A percentile compares a stretch with the other conserved stretches of the same genome.
Evolutionary conservation across 768 basidiomycete genomes (phyloP).

Genomic region (Mrakia blollopis): DNA sequence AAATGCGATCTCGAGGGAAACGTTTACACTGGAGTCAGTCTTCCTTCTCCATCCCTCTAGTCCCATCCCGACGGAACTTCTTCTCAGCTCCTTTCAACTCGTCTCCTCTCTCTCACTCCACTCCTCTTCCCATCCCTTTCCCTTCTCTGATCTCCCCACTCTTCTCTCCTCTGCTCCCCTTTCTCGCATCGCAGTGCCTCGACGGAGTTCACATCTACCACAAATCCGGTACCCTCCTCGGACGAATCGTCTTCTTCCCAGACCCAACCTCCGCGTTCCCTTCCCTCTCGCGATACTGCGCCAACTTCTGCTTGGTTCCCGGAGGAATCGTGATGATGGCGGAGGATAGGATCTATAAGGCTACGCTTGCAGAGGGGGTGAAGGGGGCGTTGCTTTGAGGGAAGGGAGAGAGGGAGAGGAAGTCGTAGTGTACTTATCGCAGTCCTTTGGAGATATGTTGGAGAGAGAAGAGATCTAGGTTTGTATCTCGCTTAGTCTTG

Average conservation of each 20-base stretch:
- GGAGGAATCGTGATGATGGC: slow-evolving; percentile 21
- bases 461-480: background rate
- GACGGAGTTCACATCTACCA: slow-evolving; percentile 15
- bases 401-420: background rate
- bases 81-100: background rate
- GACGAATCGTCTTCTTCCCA: slow-evolving; percentile 17
- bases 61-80: background rate
- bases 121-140: background rate
- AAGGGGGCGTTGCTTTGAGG: slow-evolving; percentile 14
- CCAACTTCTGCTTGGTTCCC: slow-evolving; percentile 19
- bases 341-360: slow-evolving; percentile 18
- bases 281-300: background rate
- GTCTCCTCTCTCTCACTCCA: background rate
- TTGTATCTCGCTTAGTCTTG: too few relatives aligned
- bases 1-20: slow-evolving; percentile 15
- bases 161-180: too few relatives aligned
- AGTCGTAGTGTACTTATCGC: too few relatives aligned
- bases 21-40: slow-evolving; percentile 14
- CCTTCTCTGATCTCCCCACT: background rate
- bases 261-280: slow-evolving; percentile 5
- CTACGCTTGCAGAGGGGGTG: background rate
- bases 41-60: background rate
- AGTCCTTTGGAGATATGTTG: too few relatives aligned
- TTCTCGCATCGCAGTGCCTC: background rate
- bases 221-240: slow-evolving; percentile 10